Percentiles rank a stretch among this genome's conserved stretches.
phyloP scores from a whole-genome alignment of 1,284 basidiomycete genomes.

The Austroboletus rostrupii region DNA sequence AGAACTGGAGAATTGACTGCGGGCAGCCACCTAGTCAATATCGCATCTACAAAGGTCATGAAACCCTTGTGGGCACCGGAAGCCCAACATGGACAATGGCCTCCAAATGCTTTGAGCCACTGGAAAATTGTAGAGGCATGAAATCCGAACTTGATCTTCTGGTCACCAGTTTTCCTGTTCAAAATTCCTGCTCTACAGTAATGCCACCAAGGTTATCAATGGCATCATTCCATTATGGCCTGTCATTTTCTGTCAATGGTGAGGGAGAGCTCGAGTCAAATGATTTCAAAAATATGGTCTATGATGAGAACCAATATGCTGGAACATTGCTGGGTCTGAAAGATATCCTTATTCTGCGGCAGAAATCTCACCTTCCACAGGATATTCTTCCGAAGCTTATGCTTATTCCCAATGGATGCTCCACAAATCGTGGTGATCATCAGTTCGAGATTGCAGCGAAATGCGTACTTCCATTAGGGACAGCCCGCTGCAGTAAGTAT shows the following conservation, averaged over 20 bases:
- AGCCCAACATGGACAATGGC: background rate
- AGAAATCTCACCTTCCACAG: constrained; percentile 4
- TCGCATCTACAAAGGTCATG: background rate
- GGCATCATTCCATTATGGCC: background rate
- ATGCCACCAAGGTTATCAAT: background rate
- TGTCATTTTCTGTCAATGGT: background rate
- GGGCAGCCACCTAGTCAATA: background rate
- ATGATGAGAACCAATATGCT: background rate
- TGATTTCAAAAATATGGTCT: no score
- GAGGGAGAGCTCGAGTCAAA: no score
- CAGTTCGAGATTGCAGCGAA: background rate
- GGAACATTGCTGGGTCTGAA: constrained; percentile 25
- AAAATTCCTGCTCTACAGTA: no score
- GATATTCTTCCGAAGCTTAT: constrained; percentile 21
- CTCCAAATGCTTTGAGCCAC: background rate
- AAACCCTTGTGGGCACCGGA: background rate
- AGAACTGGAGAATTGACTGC: background rate
- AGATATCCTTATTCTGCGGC: constrained; percentile 37
- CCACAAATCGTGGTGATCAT: background rate
- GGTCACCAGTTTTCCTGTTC: no score
- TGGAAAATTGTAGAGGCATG: no score
- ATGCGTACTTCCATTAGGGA: background rate
- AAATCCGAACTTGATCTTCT: no score
- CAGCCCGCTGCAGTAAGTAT: background rate
- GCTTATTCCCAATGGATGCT: constrained; percentile 36